phyloP scores from a whole-genome alignment of 306 rosid species.

The Oemleria cerasiformis region DNA sequence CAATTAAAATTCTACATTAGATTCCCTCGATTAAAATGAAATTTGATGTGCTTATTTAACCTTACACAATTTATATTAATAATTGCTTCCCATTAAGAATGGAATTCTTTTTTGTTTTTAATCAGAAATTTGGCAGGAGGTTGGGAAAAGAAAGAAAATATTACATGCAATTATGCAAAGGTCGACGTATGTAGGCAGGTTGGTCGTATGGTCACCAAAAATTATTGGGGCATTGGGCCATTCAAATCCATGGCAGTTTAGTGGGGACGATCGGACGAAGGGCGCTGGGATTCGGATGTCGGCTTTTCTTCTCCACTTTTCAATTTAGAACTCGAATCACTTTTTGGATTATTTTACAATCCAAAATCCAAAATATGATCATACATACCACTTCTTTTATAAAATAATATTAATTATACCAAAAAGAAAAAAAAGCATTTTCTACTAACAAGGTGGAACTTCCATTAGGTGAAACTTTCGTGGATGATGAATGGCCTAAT shows the following conservation, averaged over 20 bases:
- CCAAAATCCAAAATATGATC: background rate
- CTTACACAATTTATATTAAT: background rate
- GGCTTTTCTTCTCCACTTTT: constrained; percentile 15
- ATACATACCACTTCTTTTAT: background rate
- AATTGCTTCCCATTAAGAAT: background rate
- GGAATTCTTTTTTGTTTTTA: background rate
- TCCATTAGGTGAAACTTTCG: background rate
- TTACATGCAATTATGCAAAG: background rate
- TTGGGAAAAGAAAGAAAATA: background rate
- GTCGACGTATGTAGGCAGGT: background rate
- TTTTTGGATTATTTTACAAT: background rate
- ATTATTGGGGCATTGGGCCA: constrained; percentile 9
- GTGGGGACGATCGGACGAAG: constrained; percentile 22
- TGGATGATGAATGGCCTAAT: background rate
- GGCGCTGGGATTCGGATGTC: constrained; percentile 30
- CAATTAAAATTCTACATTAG: too few relatives aligned
- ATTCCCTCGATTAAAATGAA: too few relatives aligned
- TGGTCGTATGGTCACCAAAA: constrained; percentile 11
- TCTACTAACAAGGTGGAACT: background rate
- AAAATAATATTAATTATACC: background rate
- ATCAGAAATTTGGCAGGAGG: background rate
- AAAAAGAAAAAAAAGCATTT: background rate
- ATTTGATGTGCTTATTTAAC: too few relatives aligned
- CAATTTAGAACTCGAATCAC: background rate
- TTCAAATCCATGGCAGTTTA: constrained; percentile 13